These are phyloP conservation scores for Cinnamomum micranthum DNA, from an alignment of 164 flowering plant species.

Conservation along the genomic window DNA sequence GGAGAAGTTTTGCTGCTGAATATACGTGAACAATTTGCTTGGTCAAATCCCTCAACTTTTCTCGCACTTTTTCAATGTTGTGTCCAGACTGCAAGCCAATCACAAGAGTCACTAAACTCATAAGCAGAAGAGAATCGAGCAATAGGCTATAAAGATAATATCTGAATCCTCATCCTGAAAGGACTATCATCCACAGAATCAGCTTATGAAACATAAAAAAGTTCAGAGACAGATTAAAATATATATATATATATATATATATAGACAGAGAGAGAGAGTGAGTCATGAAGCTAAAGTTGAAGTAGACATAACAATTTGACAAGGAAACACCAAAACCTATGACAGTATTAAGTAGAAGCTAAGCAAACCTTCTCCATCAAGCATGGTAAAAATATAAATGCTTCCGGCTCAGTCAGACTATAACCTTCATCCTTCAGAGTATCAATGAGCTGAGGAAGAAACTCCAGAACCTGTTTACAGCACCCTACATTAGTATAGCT, in stretches of 20 bases:
- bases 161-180: neutral
- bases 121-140: neutral
- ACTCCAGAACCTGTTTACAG: constrained; percentile 70
- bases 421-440: constrained; percentile 67
- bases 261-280: neutral
- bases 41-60: constrained; percentile 83
- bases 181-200: too few species aligned
- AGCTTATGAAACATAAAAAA: neutral
- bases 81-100: constrained; percentile 77
- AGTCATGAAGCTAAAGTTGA: neutral
- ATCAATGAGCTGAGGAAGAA: constrained; percentile 85
- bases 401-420: constrained; percentile 82
- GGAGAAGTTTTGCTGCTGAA: constrained; percentile 74
- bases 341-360: neutral
- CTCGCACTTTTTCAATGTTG: constrained; percentile 90
- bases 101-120: neutral
- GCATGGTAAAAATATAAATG: constrained; percentile 96
- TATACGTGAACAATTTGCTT: constrained; percentile 66
- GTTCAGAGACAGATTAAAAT: neutral
- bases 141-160: neutral
- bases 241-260: too few species aligned
- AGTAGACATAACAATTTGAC: neutral
- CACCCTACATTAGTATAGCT: neutral
- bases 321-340: neutral
- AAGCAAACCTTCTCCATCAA: constrained; percentile 78